These are phyloP conservation scores for Scedosporium apiospermum DNA, from an alignment of 2,329 filamentous ascomycete species.

Conservation along the genomic window DNA sequence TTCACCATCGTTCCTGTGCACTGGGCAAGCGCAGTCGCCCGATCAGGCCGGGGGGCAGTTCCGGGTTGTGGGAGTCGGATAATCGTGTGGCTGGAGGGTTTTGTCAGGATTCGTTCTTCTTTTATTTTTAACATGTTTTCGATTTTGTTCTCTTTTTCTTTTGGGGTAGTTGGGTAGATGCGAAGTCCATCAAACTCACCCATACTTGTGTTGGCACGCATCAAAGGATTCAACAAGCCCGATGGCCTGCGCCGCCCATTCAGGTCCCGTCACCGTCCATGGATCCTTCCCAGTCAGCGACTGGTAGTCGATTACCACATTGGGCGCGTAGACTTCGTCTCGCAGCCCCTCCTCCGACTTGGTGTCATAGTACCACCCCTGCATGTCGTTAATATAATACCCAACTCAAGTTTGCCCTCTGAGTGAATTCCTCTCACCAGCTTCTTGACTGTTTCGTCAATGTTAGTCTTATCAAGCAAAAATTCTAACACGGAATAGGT, in stretches of 20 bases:
- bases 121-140: too few relatives aligned
- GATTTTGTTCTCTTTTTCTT: too few relatives aligned
- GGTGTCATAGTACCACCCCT: neutral
- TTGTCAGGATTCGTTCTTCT: neutral
- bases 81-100: neutral
- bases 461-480: neutral
- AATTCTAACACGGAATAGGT: constrained; percentile 8
- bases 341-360: neutral
- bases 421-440: neutral
- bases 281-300: neutral
- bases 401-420: too few relatives aligned
- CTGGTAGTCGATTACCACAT: neutral
- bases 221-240: neutral
- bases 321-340: neutral
- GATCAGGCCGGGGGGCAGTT: neutral
- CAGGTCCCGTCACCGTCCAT: neutral
- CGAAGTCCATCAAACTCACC: too few relatives aligned
- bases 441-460: neutral
- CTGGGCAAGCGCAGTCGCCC: neutral
- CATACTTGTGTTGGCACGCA: neutral
- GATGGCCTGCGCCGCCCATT: neutral
- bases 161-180: too few relatives aligned
- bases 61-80: neutral
- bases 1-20: neutral
- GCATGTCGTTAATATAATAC: neutral